Evolutionary conservation across 2,329 filamentous ascomycete species (phyloP), one percentile per base, ranked within the genome.

Genomic region (Verticillium zaregamsianum): DNA sequence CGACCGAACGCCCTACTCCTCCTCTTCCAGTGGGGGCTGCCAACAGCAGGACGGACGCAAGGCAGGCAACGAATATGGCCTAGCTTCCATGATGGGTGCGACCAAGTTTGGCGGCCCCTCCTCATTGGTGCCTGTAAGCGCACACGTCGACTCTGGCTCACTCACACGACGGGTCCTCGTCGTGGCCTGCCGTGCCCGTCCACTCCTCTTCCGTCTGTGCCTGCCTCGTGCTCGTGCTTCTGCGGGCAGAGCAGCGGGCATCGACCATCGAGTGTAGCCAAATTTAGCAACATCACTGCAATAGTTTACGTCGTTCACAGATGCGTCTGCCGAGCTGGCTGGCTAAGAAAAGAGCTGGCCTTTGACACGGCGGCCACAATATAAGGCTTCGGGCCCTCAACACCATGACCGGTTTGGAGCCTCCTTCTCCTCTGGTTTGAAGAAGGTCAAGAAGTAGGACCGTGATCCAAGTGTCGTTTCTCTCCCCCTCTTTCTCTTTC

Each of bases 341-440:
- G 40, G 57, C 40, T 45, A 58, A 63, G 56, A 60, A 37, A 59
- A 55, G 60, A 62, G 39, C 23, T 69, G 79, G 79, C 69, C 77
- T 68, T 73, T 69, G 73, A 70, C 70, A 72, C 72, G 70, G 72
- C 76, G 78, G 76, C 80, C 77, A 80, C 74, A 77, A 83, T 86
- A 86, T 86, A 86, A 85, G 82, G 76, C 80, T 80, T 80, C 79
- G 76, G 75, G 75, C 77, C 74, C 79, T 75, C 77, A 76, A 74
- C 70, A 72, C 68, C 67, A 70, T 65, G 62, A 70, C 64, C 70
- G 73, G 75, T 75, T 78, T 76, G 75, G 71, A 33, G 72, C 73
- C 73, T 76, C 70, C 74, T 75, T 74, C 70, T 68, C 73, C 73
- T 70, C 68, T 72, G 66, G 69, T 67, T 68, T 72, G 71, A 76